phyloP scores from a whole-genome alignment of 768 basidiomycete species.

The Leccinellum albellum region DNA sequence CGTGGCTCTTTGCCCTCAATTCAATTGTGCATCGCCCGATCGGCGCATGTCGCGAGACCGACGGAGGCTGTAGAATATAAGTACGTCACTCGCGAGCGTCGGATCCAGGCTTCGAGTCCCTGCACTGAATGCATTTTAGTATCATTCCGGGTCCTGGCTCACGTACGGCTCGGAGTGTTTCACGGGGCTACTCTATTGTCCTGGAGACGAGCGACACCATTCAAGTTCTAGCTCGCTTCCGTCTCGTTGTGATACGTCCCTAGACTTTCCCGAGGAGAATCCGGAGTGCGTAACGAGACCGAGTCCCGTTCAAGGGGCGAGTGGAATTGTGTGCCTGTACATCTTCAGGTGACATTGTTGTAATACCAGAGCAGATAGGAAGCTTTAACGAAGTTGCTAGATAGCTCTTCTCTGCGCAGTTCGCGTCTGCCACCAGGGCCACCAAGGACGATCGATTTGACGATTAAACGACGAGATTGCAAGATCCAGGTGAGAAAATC shows the following conservation, averaged over 20 bases:
- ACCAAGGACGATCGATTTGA: not conserved
- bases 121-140: not conserved
- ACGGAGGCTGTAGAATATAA: not conserved
- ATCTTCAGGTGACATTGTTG: too few relatives aligned
- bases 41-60: not conserved
- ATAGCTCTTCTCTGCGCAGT: not conserved
- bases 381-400: not conserved
- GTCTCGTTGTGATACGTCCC: not conserved
- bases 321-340: too few relatives aligned
- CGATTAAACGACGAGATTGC: not conserved
- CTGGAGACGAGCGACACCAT: not conserved
- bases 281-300: not conserved
- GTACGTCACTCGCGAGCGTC: not conserved
- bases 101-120: not conserved
- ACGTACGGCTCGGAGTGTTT: not conserved
- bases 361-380: not conserved
- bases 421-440: not conserved
- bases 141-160: not conserved
- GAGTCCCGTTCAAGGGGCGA: not conserved
- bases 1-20: not conserved
- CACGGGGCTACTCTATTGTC: not conserved
- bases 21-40: not conserved
- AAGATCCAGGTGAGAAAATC: not conserved
- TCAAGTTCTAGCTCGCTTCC: not conserved
- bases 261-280: slow-evolving; percentile 9